Percentiles rank a stretch among this genome's conserved stretches.
Evolutionary conservation across 257 asterid genomes (phyloP).

Genomic region (Nicotiana knightiana): DNA sequence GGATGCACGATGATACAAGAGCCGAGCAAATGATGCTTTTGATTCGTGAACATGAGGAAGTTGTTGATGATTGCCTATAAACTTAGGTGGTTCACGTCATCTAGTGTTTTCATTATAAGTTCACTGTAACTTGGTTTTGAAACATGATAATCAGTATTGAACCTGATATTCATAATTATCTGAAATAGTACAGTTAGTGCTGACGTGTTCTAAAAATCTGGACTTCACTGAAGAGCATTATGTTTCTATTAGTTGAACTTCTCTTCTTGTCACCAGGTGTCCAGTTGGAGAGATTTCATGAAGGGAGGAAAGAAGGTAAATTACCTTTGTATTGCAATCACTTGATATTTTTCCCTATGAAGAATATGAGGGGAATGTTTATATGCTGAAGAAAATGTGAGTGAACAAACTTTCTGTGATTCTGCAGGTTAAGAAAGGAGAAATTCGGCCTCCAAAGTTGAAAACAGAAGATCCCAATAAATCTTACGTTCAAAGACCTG

Average conservation of each 20-base stretch:
- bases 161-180: neutral
- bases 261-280: conserved; percentile 45
- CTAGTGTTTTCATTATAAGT: too few relatives aligned
- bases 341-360: neutral
- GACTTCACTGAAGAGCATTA: neutral
- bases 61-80: neutral
- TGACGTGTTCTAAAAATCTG: neutral
- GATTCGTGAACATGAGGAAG: neutral
- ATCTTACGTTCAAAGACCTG: conserved; percentile 93
- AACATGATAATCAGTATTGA: neutral
- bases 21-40: neutral
- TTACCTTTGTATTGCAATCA: neutral
- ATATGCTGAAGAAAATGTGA: neutral
- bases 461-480: conserved; percentile 99
- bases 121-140: too few relatives aligned
- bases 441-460: conserved; percentile 93
- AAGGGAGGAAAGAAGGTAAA: conserved; percentile 95
- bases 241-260: neutral
- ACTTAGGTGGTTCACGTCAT: neutral
- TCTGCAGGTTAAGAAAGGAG: conserved; percentile 82
- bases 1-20: neutral
- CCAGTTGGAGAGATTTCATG: conserved; percentile 99
- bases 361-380: neutral
- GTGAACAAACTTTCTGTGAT: neutral
- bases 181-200: neutral